These are phyloP conservation scores for Metschnikowia kunwiensis DNA, from an alignment of 805 yeast species.

Conservation along the genomic window DNA sequence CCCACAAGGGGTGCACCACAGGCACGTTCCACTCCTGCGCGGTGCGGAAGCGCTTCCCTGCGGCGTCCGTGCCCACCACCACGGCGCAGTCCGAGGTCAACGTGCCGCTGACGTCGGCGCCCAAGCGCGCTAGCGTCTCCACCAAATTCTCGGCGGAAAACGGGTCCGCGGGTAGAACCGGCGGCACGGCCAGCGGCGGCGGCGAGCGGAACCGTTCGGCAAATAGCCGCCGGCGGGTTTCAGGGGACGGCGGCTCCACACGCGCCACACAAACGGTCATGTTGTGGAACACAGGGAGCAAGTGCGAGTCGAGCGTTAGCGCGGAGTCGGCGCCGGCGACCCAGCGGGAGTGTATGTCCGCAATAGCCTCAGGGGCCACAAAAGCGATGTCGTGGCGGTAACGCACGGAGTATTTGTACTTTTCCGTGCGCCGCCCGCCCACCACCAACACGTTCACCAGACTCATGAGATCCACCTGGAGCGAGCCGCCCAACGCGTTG, in stretches of 20 bases:
- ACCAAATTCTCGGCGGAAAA: slow-evolving; percentile 30
- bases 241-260: slow-evolving; percentile 21
- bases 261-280: slow-evolving; percentile 45
- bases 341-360: slow-evolving; percentile 50
- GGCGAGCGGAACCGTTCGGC: slow-evolving; percentile 24
- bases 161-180: slow-evolving; percentile 13
- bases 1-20: slow-evolving; percentile 50
- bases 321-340: slow-evolving; percentile 44
- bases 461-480: slow-evolving; percentile 55
- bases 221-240: slow-evolving; percentile 15
- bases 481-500: slow-evolving; percentile 56
- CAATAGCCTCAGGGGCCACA: slow-evolving; percentile 46
- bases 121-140: slow-evolving; percentile 37
- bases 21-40: slow-evolving; percentile 54
- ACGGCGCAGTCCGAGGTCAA: slow-evolving; percentile 43
- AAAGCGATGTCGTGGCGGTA: slow-evolving; percentile 57
- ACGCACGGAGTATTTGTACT: slow-evolving; percentile 49
- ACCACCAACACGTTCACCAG: slow-evolving; percentile 59
- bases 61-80: slow-evolving; percentile 47
- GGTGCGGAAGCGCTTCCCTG: slow-evolving; percentile 52
- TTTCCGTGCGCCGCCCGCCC: slow-evolving; percentile 55
- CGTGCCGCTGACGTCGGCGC: slow-evolving; percentile 52
- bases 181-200: slow-evolving; percentile 12
- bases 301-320: slow-evolving; percentile 22
- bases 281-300: slow-evolving; percentile 45